Conservation (phyloP, 164 flowering plant species). For the Euptelea pleiosperma region DNA sequence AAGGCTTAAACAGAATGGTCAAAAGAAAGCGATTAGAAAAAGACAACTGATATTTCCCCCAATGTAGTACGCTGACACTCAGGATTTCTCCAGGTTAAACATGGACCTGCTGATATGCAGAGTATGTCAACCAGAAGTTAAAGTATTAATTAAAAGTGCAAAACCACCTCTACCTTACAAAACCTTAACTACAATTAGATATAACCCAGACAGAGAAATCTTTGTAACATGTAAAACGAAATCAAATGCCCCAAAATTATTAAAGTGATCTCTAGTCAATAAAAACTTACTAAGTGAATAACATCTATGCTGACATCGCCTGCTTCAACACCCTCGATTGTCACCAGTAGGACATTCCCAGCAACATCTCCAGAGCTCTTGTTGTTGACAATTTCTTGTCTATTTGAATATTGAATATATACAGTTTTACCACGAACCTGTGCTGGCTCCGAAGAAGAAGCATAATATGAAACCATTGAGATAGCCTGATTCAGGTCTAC, state of each 20-base stretch:
- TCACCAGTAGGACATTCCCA: slow-evolving; percentile 85
- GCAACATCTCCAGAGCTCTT: slow-evolving; percentile 79
- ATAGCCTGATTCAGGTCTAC: slow-evolving; percentile 79
- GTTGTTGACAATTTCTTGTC: slow-evolving; percentile 88
- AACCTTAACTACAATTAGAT: no score
- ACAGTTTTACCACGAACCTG: slow-evolving; percentile 86
- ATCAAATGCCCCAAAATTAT: no score
- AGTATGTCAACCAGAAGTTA: slow-evolving; percentile 17
- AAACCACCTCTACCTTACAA: not conserved
- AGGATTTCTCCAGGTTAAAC: slow-evolving; percentile 21
- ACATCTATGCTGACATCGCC: slow-evolving; percentile 90
- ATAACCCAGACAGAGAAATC: no score
- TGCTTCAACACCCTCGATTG: slow-evolving; percentile 88
- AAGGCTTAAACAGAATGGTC: slow-evolving; percentile 4
- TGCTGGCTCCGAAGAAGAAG: slow-evolving; percentile 88
- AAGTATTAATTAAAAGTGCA: not conserved
- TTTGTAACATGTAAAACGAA: no score
- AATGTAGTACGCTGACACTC: slow-evolving; percentile 24
- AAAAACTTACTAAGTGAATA: slow-evolving; percentile 73
- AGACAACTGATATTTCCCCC: slow-evolving; percentile 22
- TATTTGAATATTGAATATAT: slow-evolving; percentile 80
- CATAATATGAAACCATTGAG: slow-evolving; percentile 80
- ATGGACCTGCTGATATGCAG: slow-evolving; percentile 30
- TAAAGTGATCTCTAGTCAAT: no score
- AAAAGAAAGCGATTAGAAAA: slow-evolving; percentile 17